Conservation (phyloP, 495 filamentous ascomycete species). For the Chaetomidium leptoderma region DNA sequence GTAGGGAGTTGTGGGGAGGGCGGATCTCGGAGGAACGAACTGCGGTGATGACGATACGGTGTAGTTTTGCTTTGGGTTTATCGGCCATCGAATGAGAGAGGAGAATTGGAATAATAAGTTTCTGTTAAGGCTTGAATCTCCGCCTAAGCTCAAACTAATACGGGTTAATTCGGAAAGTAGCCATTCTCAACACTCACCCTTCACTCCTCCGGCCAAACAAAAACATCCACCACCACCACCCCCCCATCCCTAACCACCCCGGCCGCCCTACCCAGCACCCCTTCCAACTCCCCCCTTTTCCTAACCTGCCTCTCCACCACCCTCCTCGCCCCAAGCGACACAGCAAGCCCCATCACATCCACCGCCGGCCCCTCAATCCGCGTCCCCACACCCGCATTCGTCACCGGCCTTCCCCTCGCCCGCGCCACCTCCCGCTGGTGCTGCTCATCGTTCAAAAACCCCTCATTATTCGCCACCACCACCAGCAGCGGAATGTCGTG, state of each 20-base stretch:
- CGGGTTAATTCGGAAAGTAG: too few relatives aligned
- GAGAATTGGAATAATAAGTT: too few relatives aligned
- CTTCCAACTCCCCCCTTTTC: neutral
- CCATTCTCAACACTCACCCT: too few relatives aligned
- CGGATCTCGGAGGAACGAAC: too few relatives aligned
- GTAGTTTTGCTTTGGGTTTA: too few relatives aligned
- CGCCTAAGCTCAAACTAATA: too few relatives aligned
- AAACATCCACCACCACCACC: constrained; percentile 5
- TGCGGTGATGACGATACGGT: too few relatives aligned
- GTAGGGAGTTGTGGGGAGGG: too few relatives aligned
- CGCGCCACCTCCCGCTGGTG: neutral
- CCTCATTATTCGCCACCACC: constrained; percentile 2
- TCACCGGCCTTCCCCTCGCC: neutral
- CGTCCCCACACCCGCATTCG: neutral
- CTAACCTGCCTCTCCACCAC: neutral
- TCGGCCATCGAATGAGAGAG: too few relatives aligned
- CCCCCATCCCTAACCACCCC: neutral
- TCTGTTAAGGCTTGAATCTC: too few relatives aligned
- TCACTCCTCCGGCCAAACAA: neutral
- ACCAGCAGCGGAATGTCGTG: constrained; percentile 3
- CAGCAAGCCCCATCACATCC: neutral
- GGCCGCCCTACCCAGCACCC: neutral
- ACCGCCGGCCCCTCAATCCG: neutral
- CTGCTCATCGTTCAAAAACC: neutral
- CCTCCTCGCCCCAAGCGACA: neutral